phyloP scores from a whole-genome alignment of 2,329 filamentous ascomycete genomes.

The Alternaria arborescens region DNA sequence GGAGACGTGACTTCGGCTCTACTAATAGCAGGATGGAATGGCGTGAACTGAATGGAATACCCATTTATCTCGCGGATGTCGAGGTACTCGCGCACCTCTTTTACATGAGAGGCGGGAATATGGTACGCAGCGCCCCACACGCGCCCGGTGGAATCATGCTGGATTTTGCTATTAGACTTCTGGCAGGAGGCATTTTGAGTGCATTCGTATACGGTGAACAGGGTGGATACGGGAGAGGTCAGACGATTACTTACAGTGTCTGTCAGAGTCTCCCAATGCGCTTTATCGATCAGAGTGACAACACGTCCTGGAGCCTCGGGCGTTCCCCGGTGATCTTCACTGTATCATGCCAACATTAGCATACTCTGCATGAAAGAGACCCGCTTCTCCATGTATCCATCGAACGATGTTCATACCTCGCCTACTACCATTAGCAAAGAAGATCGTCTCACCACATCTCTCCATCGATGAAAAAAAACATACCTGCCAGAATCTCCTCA shows the following conservation, averaged over 20 bases:
- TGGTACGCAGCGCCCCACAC: conserved; percentile 97
- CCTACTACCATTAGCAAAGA: conserved; percentile 27
- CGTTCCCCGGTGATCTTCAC: conserved; percentile 94
- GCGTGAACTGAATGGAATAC: conserved; percentile 90
- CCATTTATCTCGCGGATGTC: conserved; percentile 98
- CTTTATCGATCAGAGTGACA: conserved; percentile 86
- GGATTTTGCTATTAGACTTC: background rate
- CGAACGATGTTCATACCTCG: conserved; percentile 39
- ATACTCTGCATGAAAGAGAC: background rate
- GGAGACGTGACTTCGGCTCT: conserved; percentile 34
- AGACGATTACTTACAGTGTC: conserved; percentile 62
- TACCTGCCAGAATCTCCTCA: conserved; percentile 98
- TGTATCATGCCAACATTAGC: conserved; percentile 50
- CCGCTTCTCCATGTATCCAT: conserved; percentile 1
- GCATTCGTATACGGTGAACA: conserved; percentile 35
- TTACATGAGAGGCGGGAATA: conserved; percentile 74
- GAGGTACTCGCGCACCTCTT: conserved; percentile 86
- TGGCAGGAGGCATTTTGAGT: too few relatives aligned
- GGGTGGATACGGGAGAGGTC: conserved; percentile 18
- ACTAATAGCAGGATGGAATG: conserved; percentile 71
- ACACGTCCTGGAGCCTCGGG: conserved; percentile 87
- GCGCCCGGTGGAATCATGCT: conserved; percentile 61
- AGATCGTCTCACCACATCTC: background rate
- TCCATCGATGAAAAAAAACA: conserved; percentile 40
- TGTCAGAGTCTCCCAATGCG: conserved; percentile 79